Evolutionary conservation across 495 filamentous ascomycete species (phyloP).

Genomic region (Talaromyces nanjingensis): DNA sequence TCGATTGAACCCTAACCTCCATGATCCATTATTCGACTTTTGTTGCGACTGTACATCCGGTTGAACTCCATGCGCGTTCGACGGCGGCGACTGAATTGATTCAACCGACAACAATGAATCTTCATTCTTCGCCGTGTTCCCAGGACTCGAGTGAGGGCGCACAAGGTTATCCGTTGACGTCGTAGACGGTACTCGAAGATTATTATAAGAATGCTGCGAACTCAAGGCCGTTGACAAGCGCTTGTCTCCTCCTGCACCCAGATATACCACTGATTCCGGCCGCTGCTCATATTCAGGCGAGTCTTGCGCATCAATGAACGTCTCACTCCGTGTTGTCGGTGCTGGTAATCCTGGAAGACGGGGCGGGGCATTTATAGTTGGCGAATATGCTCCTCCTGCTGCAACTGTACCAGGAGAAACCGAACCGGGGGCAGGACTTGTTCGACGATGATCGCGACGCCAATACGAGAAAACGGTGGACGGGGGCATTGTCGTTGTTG

Average conservation of each 20-base stretch:
- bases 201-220: constrained; percentile 27
- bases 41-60: constrained; percentile 25
- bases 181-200: constrained; percentile 22
- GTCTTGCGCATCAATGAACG: constrained; percentile 12
- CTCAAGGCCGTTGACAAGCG: neutral
- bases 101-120: constrained; percentile 23
- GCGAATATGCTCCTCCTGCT: constrained; percentile 13
- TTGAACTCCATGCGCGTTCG: constrained; percentile 14
- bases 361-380: constrained; percentile 21
- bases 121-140: constrained; percentile 20
- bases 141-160: constrained; percentile 31
- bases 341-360: constrained; percentile 29
- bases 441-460: constrained; percentile 41
- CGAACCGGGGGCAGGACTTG: constrained; percentile 28
- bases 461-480: constrained; percentile 44
- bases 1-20: constrained; percentile 30
- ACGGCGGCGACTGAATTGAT: constrained; percentile 18
- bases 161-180: constrained; percentile 18
- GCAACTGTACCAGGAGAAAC: constrained; percentile 14
- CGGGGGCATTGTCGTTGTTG: constrained; percentile 29
- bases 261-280: neutral
- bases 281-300: neutral
- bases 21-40: constrained; percentile 30
- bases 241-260: neutral
- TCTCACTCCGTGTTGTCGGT: constrained; percentile 21